A percentile compares a stretch with the other conserved stretches of the same genome.
These are phyloP conservation scores for Pilobolus umbonatus DNA, from an alignment of 192 early-diverging fungal species.

Conservation along the genomic window DNA sequence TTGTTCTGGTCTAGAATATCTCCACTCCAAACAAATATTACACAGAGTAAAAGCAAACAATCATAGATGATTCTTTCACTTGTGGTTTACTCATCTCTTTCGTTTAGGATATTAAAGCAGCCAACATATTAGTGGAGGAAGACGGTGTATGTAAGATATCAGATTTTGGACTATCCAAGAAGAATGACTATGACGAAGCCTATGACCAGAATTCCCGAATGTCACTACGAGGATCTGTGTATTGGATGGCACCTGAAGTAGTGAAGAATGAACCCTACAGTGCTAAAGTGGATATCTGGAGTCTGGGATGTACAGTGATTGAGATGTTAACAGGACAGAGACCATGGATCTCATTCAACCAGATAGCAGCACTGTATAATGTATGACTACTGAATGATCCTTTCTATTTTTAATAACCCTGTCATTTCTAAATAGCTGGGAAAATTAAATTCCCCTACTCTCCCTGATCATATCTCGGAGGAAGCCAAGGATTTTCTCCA, in stretches of 20 bases:
- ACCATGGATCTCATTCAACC: conserved; percentile 60
- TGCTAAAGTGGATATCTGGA: conserved; percentile 95
- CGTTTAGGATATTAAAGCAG: conserved; percentile 76
- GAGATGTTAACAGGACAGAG: conserved; percentile 95
- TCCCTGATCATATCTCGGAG: conserved; percentile 65
- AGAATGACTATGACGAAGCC: conserved; percentile 46
- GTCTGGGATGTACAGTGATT: conserved; percentile 81
- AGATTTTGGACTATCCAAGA: conserved; percentile 96
- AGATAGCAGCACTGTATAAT: conserved; percentile 55
- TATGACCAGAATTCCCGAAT: conserved; percentile 48
- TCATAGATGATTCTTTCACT: background rate
- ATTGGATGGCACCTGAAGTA: conserved; percentile 94
- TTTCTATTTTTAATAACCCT: conserved; percentile 35
- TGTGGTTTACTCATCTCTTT: background rate
- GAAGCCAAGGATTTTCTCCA: conserved; percentile 70
- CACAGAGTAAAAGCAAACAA: conserved; percentile 52
- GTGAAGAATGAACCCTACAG: conserved; percentile 78
- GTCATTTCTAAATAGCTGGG: conserved; percentile 67
- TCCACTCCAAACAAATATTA: conserved; percentile 74
- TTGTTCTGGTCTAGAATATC: conserved; percentile 77
- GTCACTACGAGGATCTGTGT: conserved; percentile 71
- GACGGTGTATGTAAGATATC: conserved; percentile 91
- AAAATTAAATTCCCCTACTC: conserved; percentile 69
- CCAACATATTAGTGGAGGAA: conserved; percentile 78
- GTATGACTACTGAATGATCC: conserved; percentile 21